These are phyloP conservation scores for Quercus wislizeni DNA, from an alignment of 306 rosid genomes.

Conservation along the genomic window DNA sequence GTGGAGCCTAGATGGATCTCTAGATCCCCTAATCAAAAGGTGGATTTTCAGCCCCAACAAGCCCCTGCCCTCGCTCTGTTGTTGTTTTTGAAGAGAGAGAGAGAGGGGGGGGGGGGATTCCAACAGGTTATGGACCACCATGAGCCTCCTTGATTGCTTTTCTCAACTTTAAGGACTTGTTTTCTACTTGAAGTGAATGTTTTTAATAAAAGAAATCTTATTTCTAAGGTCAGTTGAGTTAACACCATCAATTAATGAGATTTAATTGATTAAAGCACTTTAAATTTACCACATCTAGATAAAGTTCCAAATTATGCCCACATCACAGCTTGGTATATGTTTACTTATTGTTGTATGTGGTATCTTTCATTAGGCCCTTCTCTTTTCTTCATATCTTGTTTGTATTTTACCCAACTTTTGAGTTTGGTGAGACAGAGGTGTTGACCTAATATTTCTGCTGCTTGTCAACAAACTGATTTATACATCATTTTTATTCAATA, in stretches of 20 bases:
- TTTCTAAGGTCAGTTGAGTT: neutral
- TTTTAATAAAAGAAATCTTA: neutral
- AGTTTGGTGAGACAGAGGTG: neutral
- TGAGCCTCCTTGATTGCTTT: neutral
- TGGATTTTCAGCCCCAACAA: neutral
- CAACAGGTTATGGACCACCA: neutral
- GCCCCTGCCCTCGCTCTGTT: neutral
- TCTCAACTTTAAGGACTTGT: neutral
- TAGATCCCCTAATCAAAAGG: neutral
- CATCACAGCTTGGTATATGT: neutral
- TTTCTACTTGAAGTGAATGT: neutral
- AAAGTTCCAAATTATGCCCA: neutral
- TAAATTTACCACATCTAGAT: neutral
- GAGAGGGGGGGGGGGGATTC: too few species aligned
- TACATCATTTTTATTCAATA: neutral
- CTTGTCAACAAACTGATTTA: neutral
- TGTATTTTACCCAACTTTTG: neutral
- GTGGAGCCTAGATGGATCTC: neutral
- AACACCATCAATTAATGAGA: neutral
- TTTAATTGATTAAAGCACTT: neutral
- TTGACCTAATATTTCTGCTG: neutral
- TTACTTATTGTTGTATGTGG: constrained; percentile 1
- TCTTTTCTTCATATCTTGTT: neutral
- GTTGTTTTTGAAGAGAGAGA: too few species aligned
- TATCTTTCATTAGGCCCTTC: neutral